Conservation (phyloP, 2,329 filamentous ascomycete species). For the Ophiostoma sp. region DNA sequence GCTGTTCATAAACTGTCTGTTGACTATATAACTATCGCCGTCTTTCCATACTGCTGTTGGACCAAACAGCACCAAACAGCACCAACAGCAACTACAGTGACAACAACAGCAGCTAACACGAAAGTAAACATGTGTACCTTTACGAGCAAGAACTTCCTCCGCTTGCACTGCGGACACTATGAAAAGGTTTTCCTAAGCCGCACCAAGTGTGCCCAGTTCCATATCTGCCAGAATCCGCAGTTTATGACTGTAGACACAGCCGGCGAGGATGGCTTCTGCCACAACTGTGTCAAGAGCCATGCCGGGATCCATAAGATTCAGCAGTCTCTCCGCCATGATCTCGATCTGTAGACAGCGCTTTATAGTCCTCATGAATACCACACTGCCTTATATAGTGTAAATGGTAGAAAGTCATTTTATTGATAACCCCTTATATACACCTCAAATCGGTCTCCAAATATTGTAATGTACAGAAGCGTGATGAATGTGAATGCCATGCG, state of each 20-base stretch:
- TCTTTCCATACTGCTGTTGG: no score
- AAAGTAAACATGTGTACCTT: conserved; percentile 1
- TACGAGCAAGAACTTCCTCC: background rate
- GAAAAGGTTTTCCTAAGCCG: background rate
- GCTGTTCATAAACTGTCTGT: no score
- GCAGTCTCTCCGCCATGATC: background rate
- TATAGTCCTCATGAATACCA: background rate
- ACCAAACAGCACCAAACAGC: background rate
- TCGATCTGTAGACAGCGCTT: background rate
- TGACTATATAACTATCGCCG: no score
- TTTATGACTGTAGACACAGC: background rate
- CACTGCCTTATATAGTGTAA: background rate
- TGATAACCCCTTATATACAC: conserved; percentile 1
- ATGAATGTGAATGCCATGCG: no score
- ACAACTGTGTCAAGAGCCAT: background rate
- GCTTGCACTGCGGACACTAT: background rate
- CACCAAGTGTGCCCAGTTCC: conserved; percentile 3
- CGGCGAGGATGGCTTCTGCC: background rate
- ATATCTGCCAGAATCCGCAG: background rate
- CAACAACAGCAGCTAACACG: background rate
- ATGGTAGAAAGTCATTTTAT: background rate
- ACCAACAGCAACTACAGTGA: background rate
- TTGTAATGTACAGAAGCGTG: no score
- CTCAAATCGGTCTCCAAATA: background rate
- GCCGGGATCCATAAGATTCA: background rate